Evolutionary conservation across 2,329 filamentous ascomycete genomes (phyloP), one percentile per base, ranked within the genome.

Genomic region (Parastagonospora avenae): DNA sequence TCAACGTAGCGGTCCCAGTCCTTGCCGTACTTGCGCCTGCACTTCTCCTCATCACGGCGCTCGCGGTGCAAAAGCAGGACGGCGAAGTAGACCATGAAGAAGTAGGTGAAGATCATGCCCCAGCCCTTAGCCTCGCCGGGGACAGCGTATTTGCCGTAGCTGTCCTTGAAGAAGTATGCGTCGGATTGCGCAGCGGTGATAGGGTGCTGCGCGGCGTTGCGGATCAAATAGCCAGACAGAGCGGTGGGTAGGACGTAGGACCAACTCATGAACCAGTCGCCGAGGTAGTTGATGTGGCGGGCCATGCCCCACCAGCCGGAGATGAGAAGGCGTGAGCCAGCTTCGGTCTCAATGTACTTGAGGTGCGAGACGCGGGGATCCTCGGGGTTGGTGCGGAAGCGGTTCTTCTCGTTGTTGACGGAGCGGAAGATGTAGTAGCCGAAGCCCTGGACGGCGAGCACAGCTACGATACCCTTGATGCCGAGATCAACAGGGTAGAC

Each of bases 371-470:
- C 85, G 29, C 82, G 81, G 0, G 92, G 89, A 68, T 96, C 90
- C 29, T 87, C 80, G 27, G 92, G 92, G 73, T 97, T 85, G 31
- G 85, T 95, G 52, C 94, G 87, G 85, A 97, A 97, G 19, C 84
- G 83, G 76, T 97, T 96, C 85, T 97, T 97, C 78, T 97, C 87
- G 74, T 85, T 91, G 81, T 97, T 97, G 71, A 91, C 86, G n/a
- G 88, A 82, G 51, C 93, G 92, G 86, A 97, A 97, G 72, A 96
- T 92, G 72, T 84, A 88, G 76, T 93, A 96, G n/a, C 91, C 92
- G 1, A 83, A 69, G 0, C 79, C 79, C 46, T 93, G 86, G 11
- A 95, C 80, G 4, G 80, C 81, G 27, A 90, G 73, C 42, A 94
- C 87, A 8, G 80, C 81, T 1, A 82, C 75, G 11, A 91, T 79